These are phyloP conservation scores for Pulveroboletus frians DNA, from an alignment of 768 basidiomycete species.

Conservation along the genomic window DNA sequence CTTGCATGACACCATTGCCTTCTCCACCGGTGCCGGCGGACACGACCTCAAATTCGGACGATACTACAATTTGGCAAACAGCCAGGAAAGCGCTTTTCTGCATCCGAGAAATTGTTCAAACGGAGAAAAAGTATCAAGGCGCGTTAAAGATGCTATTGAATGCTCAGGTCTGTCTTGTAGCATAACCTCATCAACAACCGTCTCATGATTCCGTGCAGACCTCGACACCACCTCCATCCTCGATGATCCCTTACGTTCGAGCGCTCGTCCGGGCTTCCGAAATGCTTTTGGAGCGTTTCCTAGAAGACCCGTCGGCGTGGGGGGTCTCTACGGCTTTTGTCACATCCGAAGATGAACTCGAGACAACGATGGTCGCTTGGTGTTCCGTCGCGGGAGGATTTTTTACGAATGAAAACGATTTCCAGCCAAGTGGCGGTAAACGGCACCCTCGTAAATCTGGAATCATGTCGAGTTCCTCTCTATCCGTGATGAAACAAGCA, in stretches of 20 bases:
- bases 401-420: slow-evolving; percentile 29
- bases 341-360: slow-evolving; percentile 45
- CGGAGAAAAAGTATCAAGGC: slow-evolving; percentile 42
- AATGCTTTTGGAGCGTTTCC: slow-evolving; percentile 44
- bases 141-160: slow-evolving; percentile 34
- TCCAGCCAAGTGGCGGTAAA: slow-evolving; percentile 13
- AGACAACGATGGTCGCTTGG: slow-evolving; percentile 55
- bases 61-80: slow-evolving; percentile 30
- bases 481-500: slow-evolving; percentile 2
- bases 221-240: slow-evolving; percentile 42
- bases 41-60: slow-evolving; percentile 14
- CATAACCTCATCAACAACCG: neutral
- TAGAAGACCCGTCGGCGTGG: slow-evolving; percentile 59
- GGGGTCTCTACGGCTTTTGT: slow-evolving; percentile 62
- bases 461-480: slow-evolving; percentile 2
- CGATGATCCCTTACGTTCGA: slow-evolving; percentile 48
- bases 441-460: slow-evolving; percentile 23
- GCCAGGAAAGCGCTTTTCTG: slow-evolving; percentile 39
- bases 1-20: neutral
- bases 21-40: slow-evolving; percentile 5
- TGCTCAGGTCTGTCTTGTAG: slow-evolving; percentile 29
- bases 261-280: slow-evolving; percentile 49
- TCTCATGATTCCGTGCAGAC: slow-evolving; percentile 24
- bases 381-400: slow-evolving; percentile 30
- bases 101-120: slow-evolving; percentile 45